A percentile compares a stretch with the other conserved stretches of the same genome.
Evolutionary conservation across 2,329 filamentous ascomycete species (phyloP).

Genomic region (Aspergillus proliferans): DNA sequence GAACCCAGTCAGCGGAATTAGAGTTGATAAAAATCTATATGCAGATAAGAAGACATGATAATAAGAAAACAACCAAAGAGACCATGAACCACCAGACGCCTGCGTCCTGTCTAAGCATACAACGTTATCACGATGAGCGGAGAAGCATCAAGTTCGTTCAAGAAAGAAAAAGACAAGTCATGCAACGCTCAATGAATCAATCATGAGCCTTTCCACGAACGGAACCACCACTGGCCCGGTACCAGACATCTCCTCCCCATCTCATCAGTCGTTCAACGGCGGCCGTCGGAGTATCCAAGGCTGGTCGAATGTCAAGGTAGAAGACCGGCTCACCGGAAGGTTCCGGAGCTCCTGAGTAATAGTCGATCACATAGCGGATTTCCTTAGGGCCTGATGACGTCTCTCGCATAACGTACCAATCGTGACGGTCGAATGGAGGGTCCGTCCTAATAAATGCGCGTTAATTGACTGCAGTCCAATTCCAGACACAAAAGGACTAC

Average conservation of each 20-base stretch:
- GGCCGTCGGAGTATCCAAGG: conserved; percentile 70
- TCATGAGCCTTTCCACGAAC: conserved; percentile 31
- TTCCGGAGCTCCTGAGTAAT: conserved; percentile 79
- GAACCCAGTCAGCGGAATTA: too few species aligned
- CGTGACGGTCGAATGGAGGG: conserved; percentile 91
- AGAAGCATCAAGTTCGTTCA: conserved; percentile 12
- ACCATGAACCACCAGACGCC: conserved; percentile 16
- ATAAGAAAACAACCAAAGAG: neutral
- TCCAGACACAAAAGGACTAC: conserved; percentile 18
- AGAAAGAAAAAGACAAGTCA: neutral
- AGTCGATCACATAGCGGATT: conserved; percentile 93
- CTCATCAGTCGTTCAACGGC: conserved; percentile 76
- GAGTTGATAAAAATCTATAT: too few species aligned
- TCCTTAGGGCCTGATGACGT: conserved; percentile 63
- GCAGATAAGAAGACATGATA: neutral
- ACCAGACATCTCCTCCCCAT: conserved; percentile 94
- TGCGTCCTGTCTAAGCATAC: conserved; percentile 14
- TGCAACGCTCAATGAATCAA: conserved; percentile 2
- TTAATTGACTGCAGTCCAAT: neutral
- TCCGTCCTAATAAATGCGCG: conserved; percentile 51
- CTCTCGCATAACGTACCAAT: conserved; percentile 85
- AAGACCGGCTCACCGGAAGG: conserved; percentile 88
- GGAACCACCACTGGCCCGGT: conserved; percentile 71
- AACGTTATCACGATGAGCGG: conserved; percentile 16
- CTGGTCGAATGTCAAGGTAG: conserved; percentile 88